phyloP scores from a whole-genome alignment of 2,329 filamentous ascomycete genomes.

The Pseudogymnoascus sp. region DNA sequence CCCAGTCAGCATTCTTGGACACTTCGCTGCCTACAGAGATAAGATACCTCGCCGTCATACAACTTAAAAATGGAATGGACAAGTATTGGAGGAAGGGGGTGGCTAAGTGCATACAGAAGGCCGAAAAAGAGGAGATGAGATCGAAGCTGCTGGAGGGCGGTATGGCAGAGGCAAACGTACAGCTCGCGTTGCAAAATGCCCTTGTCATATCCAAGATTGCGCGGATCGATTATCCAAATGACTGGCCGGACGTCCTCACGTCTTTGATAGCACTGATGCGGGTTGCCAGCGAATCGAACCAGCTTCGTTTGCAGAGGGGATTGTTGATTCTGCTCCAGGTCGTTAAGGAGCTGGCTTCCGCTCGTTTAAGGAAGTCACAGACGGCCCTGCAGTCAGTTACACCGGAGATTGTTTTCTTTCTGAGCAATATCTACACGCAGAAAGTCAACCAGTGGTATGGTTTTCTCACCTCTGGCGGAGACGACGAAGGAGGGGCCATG shows the following conservation, averaged over 20 bases:
- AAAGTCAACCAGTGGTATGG: conserved; percentile 62
- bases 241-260: conserved; percentile 63
- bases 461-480: conserved; percentile 48
- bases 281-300: conserved; percentile 45
- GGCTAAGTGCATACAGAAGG: conserved; percentile 57
- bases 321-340: conserved; percentile 74
- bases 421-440: conserved; percentile 69
- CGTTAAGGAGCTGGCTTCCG: conserved; percentile 83
- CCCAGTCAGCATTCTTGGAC: conserved; percentile 71
- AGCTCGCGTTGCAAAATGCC: conserved; percentile 79
- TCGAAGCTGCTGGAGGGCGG: conserved; percentile 66
- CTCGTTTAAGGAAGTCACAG: conserved; percentile 64
- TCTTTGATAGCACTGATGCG: conserved; percentile 58
- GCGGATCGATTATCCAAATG: conserved; percentile 77
- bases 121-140: conserved; percentile 71
- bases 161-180: conserved; percentile 64
- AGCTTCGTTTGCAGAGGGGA: conserved; percentile 59
- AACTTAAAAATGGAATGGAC: conserved; percentile 94
- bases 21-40: conserved; percentile 65
- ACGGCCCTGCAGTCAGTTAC: conserved; percentile 68
- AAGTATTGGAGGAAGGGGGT: conserved; percentile 72
- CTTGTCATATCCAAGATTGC: conserved; percentile 81
- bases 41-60: conserved; percentile 83
- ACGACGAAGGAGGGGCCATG: conserved; percentile 49
- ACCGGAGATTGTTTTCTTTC: conserved; percentile 73